phyloP scores from a whole-genome alignment of 2,329 filamentous ascomycete species.

The Fusarium nodosum region DNA sequence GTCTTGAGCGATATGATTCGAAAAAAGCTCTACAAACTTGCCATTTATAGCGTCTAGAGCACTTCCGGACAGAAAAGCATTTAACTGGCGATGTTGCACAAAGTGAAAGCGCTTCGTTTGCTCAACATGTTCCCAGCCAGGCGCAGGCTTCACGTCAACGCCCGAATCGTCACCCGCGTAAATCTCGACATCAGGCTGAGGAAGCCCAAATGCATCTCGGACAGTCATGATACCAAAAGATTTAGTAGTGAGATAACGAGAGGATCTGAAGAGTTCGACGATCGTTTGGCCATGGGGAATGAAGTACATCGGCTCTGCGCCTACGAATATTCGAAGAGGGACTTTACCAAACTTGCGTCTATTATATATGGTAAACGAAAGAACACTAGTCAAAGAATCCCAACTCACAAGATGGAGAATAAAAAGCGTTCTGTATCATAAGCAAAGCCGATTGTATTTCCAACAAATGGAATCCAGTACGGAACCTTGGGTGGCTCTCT shows the following conservation, averaged over 20 bases:
- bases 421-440: slow-evolving; percentile 36
- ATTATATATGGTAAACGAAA: not conserved
- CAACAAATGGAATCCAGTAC: slow-evolving; percentile 35
- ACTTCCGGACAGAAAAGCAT: slow-evolving; percentile 12
- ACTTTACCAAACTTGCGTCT: slow-evolving; percentile 40
- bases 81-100: slow-evolving; percentile 31
- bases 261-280: slow-evolving; percentile 32
- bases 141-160: slow-evolving; percentile 24
- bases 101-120: slow-evolving; percentile 28
- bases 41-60: slow-evolving; percentile 16
- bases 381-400: rapidly evolving
- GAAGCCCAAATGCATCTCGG: slow-evolving; percentile 38
- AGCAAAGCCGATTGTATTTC: slow-evolving; percentile 35
- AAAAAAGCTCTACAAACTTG: slow-evolving; percentile 29
- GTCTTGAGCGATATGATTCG: slow-evolving; percentile 15
- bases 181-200: slow-evolving; percentile 17
- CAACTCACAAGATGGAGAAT: slow-evolving; percentile 23
- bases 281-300: slow-evolving; percentile 37
- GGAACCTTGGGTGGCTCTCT: slow-evolving; percentile 35
- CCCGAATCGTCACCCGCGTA: slow-evolving; percentile 27
- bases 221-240: slow-evolving; percentile 32
- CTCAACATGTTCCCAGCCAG: slow-evolving; percentile 31
- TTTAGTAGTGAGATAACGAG: slow-evolving; percentile 35
- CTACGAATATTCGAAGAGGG: slow-evolving; percentile 35
- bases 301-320: slow-evolving; percentile 38